Conservation (phyloP, 2,329 filamentous ascomycete genomes). For the Thelonectria olida region DNA sequence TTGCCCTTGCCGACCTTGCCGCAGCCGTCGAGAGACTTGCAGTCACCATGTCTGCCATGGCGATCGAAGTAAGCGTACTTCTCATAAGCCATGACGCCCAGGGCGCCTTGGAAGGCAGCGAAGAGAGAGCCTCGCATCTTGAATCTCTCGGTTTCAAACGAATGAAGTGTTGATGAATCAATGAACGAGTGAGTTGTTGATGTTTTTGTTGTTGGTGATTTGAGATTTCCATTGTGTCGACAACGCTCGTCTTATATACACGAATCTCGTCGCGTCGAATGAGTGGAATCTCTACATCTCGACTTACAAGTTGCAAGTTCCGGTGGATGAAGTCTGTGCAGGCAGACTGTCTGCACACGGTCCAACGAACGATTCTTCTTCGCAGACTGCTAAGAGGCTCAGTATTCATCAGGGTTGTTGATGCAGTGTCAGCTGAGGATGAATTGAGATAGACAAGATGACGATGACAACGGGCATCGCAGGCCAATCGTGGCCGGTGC, state of each 20-base stretch:
- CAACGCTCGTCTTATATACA: conserved; percentile 29
- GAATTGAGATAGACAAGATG: too few species aligned
- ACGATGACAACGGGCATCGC: too few species aligned
- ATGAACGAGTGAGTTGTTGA: conserved; percentile 24
- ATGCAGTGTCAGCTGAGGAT: too few species aligned
- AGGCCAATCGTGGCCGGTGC: too few species aligned
- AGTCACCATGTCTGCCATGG: conserved; percentile 16
- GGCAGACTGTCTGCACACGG: too few species aligned
- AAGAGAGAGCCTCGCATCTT: conserved; percentile 38
- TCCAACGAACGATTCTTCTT: too few species aligned
- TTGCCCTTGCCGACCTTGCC: conserved; percentile 34
- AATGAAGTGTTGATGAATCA: conserved; percentile 15
- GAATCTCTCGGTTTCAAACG: conserved; percentile 16
- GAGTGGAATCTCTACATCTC: not conserved
- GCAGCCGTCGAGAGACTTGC: conserved; percentile 32
- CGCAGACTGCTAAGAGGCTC: too few species aligned
- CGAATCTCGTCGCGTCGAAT: not conserved
- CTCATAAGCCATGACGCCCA: conserved; percentile 35
- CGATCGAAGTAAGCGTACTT: conserved; percentile 36
- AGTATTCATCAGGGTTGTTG: too few species aligned
- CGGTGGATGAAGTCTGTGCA: too few species aligned
- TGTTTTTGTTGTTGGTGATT: not conserved
- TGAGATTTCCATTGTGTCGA: not conserved
- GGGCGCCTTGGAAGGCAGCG: conserved; percentile 36
- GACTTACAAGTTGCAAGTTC: too few species aligned